Evolutionary conservation across 1,284 basidiomycete species (phyloP).

Genomic region (Xerocomus minutiporus): DNA sequence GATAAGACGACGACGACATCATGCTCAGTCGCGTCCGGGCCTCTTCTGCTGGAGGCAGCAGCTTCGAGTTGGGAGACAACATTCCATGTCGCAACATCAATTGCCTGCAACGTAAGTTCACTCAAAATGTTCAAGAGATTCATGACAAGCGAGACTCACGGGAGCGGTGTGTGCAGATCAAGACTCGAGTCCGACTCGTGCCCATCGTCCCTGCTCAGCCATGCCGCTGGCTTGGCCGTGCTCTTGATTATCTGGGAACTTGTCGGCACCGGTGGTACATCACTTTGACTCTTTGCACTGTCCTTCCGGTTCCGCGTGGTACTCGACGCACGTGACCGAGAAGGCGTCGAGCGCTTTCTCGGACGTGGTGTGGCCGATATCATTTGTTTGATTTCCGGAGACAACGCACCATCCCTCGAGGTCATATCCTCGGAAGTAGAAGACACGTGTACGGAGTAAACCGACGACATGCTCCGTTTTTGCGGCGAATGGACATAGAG

Average conservation of each 20-base stretch:
- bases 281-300: slow-evolving; percentile 10
- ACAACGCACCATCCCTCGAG: slow-evolving; percentile 18
- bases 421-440: slow-evolving; percentile 6
- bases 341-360: slow-evolving; percentile 22
- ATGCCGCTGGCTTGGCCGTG: not conserved
- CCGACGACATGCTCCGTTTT: slow-evolving; percentile 21
- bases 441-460: slow-evolving; percentile 9
- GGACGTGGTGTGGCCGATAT: slow-evolving; percentile 30
- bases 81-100: slow-evolving; percentile 72
- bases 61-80: slow-evolving; percentile 68
- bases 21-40: slow-evolving; percentile 37
- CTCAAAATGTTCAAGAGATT: not conserved
- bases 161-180: slow-evolving; percentile 72
- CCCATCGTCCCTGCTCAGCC: slow-evolving; percentile 10
- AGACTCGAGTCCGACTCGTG: slow-evolving; percentile 60
- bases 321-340: slow-evolving; percentile 24
- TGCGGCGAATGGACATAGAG: slow-evolving; percentile 21
- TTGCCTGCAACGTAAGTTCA: slow-evolving; percentile 41
- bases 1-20: slow-evolving; percentile 22
- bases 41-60: slow-evolving; percentile 39
- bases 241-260: slow-evolving; percentile 1
- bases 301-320: slow-evolving; percentile 11
- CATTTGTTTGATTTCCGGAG: slow-evolving; percentile 32
- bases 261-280: slow-evolving; percentile 14
- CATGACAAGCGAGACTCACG: slow-evolving; percentile 45